Conservation (phyloP, 1,284 basidiomycete genomes). For the Ceratobasidium sp. region DNA sequence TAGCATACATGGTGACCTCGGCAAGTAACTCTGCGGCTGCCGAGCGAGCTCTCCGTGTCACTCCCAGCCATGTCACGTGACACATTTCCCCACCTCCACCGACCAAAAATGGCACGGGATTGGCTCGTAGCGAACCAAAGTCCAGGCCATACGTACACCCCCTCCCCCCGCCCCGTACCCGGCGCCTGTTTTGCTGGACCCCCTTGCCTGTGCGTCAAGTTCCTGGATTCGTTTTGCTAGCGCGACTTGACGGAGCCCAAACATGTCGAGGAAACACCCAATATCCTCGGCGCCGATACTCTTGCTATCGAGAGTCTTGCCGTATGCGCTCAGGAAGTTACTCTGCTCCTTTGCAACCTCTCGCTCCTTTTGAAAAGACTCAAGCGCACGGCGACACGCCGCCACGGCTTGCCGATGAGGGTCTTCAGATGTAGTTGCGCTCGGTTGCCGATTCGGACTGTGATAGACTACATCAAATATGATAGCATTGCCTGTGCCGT, state of each 20-base stretch:
- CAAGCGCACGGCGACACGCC: slow-evolving; percentile 41
- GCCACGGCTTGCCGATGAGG: slow-evolving; percentile 37
- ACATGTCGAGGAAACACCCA: slow-evolving; percentile 49
- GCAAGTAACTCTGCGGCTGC: neutral
- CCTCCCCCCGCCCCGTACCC: neutral
- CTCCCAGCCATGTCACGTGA: neutral
- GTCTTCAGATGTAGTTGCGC: neutral
- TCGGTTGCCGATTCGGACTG: slow-evolving; percentile 23
- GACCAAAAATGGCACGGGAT: neutral
- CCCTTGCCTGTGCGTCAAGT: slow-evolving; percentile 38
- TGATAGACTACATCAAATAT: slow-evolving; percentile 53
- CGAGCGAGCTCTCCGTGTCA: neutral
- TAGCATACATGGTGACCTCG: slow-evolving; percentile 15
- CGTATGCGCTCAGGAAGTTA: slow-evolving; percentile 47
- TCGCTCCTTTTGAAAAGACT: slow-evolving; percentile 41
- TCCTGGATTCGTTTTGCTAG: slow-evolving; percentile 42
- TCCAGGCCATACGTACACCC: slow-evolving; percentile 4
- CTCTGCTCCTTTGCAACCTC: slow-evolving; percentile 42
- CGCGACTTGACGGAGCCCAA: slow-evolving; percentile 45
- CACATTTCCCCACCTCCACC: slow-evolving; percentile 10
- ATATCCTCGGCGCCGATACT: slow-evolving; percentile 46
- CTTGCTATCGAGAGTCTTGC: slow-evolving; percentile 49
- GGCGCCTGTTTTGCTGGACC: no score
- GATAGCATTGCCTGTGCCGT: slow-evolving; percentile 50
- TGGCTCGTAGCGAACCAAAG: neutral